phyloP scores from a whole-genome alignment of 352 stramenopile species.

The Phytopythium kandeliae region DNA sequence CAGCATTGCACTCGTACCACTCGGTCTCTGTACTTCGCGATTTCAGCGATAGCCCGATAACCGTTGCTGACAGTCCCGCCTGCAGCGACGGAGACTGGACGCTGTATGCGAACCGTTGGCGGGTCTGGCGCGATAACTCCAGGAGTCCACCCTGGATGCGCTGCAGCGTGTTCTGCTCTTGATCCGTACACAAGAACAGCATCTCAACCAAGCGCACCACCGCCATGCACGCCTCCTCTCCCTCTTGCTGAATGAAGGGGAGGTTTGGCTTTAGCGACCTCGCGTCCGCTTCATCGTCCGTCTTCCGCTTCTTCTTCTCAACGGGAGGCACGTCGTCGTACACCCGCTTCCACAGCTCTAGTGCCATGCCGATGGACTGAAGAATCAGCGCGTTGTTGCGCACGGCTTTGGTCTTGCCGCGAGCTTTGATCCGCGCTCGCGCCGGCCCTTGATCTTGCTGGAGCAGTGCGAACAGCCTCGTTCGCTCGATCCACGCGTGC shows the following conservation, averaged over 20 bases:
- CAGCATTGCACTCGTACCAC: conserved; percentile 76
- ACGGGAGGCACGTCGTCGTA: conserved; percentile 35
- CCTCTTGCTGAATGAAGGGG: conserved; percentile 38
- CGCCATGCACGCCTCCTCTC: conserved; percentile 54
- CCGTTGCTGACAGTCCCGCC: conserved; percentile 47
- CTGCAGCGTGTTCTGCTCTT: conserved; percentile 69
- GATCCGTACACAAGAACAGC: conserved; percentile 67
- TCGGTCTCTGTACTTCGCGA: conserved; percentile 70
- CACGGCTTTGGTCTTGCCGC: conserved; percentile 30
- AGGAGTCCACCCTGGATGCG: conserved; percentile 54
- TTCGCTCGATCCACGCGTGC: conserved; percentile 50
- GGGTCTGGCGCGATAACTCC: conserved; percentile 42
- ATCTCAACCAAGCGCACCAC: conserved; percentile 73
- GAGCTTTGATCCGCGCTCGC: conserved; percentile 27
- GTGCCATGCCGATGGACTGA: conserved; percentile 36
- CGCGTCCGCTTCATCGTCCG: background rate
- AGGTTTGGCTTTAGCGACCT: background rate
- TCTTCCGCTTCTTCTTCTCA: conserved; percentile 19
- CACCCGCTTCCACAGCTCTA: conserved; percentile 65
- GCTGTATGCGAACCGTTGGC: conserved; percentile 52
- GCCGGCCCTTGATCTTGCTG: conserved; percentile 31
- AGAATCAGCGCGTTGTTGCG: conserved; percentile 69
- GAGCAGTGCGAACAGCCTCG: conserved; percentile 55
- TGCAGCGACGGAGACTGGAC: conserved; percentile 61
- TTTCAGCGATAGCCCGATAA: conserved; percentile 72